A percentile compares a stretch with the other conserved stretches of the same genome.
These are phyloP conservation scores for Colletotrichum sp. DNA, from an alignment of 2,329 filamentous ascomycete species.

Conservation along the genomic window DNA sequence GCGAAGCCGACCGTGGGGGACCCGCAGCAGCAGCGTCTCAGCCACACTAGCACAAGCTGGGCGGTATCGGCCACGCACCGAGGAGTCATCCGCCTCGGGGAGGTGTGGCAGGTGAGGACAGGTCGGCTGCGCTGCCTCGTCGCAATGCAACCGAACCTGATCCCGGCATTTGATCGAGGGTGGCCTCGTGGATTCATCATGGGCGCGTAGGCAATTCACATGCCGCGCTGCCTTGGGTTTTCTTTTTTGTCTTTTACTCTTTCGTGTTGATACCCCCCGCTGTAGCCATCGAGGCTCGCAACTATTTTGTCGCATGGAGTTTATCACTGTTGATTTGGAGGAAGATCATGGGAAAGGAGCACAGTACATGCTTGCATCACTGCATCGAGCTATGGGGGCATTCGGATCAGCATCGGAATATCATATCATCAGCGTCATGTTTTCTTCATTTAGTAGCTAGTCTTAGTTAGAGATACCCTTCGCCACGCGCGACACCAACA, in stretches of 20 bases:
- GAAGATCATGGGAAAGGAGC: slow-evolving; percentile 1
- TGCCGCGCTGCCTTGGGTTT: background rate
- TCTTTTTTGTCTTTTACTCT: background rate
- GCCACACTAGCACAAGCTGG: slow-evolving; percentile 17
- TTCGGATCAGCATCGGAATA: slow-evolving; percentile 13
- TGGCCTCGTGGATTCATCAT: slow-evolving; percentile 13
- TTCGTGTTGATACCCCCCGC: slow-evolving; percentile 21
- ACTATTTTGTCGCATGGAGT: slow-evolving; percentile 13
- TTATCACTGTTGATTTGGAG: background rate
- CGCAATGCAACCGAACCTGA: background rate
- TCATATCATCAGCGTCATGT: slow-evolving; percentile 2
- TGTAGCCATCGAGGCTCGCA: background rate
- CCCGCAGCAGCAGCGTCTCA: slow-evolving; percentile 11
- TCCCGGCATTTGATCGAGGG: background rate
- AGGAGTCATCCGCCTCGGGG: slow-evolving; percentile 10
- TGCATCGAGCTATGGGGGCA: slow-evolving; percentile 1
- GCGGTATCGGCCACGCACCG: slow-evolving; percentile 12
- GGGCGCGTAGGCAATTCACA: slow-evolving; percentile 11
- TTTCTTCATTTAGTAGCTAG: background rate
- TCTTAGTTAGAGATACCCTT: slow-evolving; percentile 22
- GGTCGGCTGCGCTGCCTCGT: slow-evolving; percentile 11
- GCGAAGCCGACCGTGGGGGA: slow-evolving; percentile 14
- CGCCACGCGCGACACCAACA: slow-evolving; percentile 17
- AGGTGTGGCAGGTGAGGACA: slow-evolving; percentile 19
- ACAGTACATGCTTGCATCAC: background rate